These are phyloP conservation scores for Raffaelea deltoideospora DNA, from an alignment of 2,329 filamentous ascomycete species.

Conservation along the genomic window DNA sequence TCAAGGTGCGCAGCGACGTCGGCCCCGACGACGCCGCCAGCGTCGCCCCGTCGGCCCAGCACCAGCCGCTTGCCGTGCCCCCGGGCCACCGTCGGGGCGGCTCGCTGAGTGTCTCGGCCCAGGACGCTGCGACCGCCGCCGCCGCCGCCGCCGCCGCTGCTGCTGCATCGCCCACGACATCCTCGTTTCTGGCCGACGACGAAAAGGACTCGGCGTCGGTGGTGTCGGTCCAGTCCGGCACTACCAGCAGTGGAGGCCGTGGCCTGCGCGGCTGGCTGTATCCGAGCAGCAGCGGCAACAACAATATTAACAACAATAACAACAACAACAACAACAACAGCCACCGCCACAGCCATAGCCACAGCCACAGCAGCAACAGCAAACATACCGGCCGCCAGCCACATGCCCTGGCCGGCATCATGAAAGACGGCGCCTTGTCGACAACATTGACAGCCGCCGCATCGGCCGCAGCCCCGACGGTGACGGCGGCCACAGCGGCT, in stretches of 20 bases:
- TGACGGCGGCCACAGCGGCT: neutral
- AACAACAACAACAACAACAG: neutral
- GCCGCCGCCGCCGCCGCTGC: constrained; percentile 22
- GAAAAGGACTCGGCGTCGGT: constrained; percentile 27
- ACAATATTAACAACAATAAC: constrained; percentile 4
- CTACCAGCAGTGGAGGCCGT: constrained; percentile 15
- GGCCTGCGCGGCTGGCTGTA: constrained; percentile 6
- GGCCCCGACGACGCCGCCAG: neutral
- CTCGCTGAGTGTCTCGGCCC: too few species aligned
- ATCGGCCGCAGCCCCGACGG: too few species aligned
- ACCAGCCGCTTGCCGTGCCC: too few species aligned
- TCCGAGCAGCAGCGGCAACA: constrained; percentile 6
- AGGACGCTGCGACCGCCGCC: constrained; percentile 37
- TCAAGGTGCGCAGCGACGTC: constrained; percentile 54
- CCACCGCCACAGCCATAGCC: constrained; percentile 4
- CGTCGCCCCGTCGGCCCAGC: constrained; percentile 14
- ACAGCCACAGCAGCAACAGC: neutral
- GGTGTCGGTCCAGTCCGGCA: constrained; percentile 13
- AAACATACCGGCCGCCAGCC: neutral
- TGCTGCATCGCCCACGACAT: neutral
- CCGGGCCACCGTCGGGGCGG: neutral
- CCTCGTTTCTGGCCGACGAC: constrained; percentile 1
- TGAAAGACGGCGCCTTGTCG: constrained; percentile 32
- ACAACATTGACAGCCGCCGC: neutral
- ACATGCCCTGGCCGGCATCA: constrained; percentile 32